phyloP scores from a whole-genome alignment of 495 filamentous ascomycete genomes.

The Margaritispora aquatica region DNA sequence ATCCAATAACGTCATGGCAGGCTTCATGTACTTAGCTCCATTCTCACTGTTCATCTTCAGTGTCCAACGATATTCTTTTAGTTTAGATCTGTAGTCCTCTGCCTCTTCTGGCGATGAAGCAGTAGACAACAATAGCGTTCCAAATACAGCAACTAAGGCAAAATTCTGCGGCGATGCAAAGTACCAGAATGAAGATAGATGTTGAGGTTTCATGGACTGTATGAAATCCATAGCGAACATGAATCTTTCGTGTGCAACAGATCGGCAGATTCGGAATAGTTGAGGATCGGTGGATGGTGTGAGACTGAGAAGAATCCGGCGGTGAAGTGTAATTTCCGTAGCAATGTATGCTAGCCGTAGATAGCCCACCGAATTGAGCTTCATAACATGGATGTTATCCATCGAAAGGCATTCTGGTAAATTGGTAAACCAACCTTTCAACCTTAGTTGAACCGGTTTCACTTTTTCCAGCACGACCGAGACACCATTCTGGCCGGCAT shows the following conservation, averaged over 20 bases:
- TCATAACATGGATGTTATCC: slow-evolving; percentile 44
- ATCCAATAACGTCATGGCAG: slow-evolving; percentile 22
- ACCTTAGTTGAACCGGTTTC: slow-evolving; percentile 74
- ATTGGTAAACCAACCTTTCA: slow-evolving; percentile 71
- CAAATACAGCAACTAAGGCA: slow-evolving; percentile 74
- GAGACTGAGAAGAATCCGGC: slow-evolving; percentile 69
- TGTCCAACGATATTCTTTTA: slow-evolving; percentile 92
- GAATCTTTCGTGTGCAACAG: slow-evolving; percentile 72
- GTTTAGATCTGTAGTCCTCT: slow-evolving; percentile 79
- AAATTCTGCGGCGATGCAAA: slow-evolving; percentile 76
- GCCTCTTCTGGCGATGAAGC: slow-evolving; percentile 80
- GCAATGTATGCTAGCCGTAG: slow-evolving; percentile 80
- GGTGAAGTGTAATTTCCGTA: slow-evolving; percentile 76
- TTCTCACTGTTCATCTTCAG: slow-evolving; percentile 78
- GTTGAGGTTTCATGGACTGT: slow-evolving; percentile 62
- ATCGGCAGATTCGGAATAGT: slow-evolving; percentile 88
- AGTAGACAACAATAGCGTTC: slow-evolving; percentile 75
- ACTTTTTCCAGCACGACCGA: slow-evolving; percentile 62
- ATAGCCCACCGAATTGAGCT: slow-evolving; percentile 59
- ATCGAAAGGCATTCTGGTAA: slow-evolving; percentile 62
- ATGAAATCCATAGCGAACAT: slow-evolving; percentile 75
- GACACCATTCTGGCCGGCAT: slow-evolving; percentile 42
- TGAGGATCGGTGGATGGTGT: slow-evolving; percentile 46
- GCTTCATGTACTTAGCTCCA: slow-evolving; percentile 38
- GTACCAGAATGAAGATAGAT: slow-evolving; percentile 74